Evolutionary conservation across 495 filamentous ascomycete species (phyloP), one percentile per base, ranked within the genome.

Genomic region (Ascobolus immersus): DNA sequence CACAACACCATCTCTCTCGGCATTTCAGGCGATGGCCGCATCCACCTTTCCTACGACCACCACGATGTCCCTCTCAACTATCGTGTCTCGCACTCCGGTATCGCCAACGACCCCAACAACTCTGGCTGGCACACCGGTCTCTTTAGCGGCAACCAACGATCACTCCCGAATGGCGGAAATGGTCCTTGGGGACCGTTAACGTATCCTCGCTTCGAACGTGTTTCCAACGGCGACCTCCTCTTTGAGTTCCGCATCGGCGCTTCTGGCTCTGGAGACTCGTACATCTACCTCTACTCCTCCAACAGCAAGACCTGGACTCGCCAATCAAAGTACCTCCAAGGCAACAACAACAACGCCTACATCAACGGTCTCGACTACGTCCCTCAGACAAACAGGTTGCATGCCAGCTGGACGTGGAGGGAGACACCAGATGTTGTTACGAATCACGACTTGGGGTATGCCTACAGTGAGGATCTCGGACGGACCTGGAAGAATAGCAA

Each of bases 1-100:
- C 59, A 63, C 34, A 63, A 63, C 28, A 61, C 55, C 7, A 49
- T 62, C 27, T 57, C 58, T 43, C 36, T 62, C 36, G 59, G 59
- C 18, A 52, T 62, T 32, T 60, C 47, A 4, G 52, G 48, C 15
- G 59, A 62, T 36, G 56, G 57, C 31, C 59, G 56, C 2, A 62
- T 62, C 18, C 59, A 62, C 28, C 45, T 62, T 1, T 40, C 36
- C 19, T 45, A 44, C 38, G 42, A 47, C 33, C 44, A 45, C 21
- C 38, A 47, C 14, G 42, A 42, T 20, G 44, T 42, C 5, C 43
- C 39, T 8, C 19, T 47, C 18, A 44, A 42, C 27, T 60, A 62
- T 41, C 55, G 60, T 13, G 32, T 53, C 34, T 61, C 58, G 0
- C 20, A 32, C 17, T 43, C 45, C 28, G 43, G 47, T 20, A 35